Evolutionary conservation across 202 grass and related monocot genomes (phyloP), one percentile per base, ranked within the genome.

Genomic region (Schoenoplectus triqueter): DNA sequence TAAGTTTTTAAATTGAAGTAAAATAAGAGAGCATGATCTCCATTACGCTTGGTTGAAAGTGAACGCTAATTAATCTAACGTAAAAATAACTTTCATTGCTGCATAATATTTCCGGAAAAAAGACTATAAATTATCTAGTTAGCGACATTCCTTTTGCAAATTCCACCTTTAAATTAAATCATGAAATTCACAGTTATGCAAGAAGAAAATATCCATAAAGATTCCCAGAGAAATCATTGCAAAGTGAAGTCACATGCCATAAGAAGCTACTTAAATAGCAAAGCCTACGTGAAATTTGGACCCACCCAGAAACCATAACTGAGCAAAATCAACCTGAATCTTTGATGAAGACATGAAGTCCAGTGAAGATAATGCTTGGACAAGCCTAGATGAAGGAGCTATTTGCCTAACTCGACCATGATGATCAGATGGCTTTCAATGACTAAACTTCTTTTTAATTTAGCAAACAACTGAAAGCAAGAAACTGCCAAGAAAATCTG

Each of bases 301-400:
- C 57, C 6, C 64, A 80, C 20, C 14, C 2, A 68, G 7, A 83
- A 69, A 52, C 69, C 64, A 49, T 54, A 67, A 64, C 15, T 52
- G 46, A 52, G 7, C 52, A 69, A 22, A 66, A 48, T 78, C 17
- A 15, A 42, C 71, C 73, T 78, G 84, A 85, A 78, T 78, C 57
- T 78, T 78, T 49, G 31, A 31, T 31, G 31, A 31, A 31, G 31
- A 31, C 13, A 77, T 52, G 71, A 84, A 84, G 6, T 59, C 64
- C 15, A 77, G 55, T n/a, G 18, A 65, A 41, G 42, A 78, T 66
- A 52, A 11, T 78, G 46, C 52, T 66, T 78, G 65, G 15, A 77
- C 49, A 66, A 85, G 60, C 41, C 31, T 54, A 85, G 56, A 85
- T 85, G 60, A 75, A 40, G 54, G 64, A 31, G 31, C 62, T 83